A percentile compares a stretch with the other conserved stretches of the same genome.
Evolutionary conservation across 164 flowering plant species (phyloP).

Genomic region (Pachysandra terminalis): DNA sequence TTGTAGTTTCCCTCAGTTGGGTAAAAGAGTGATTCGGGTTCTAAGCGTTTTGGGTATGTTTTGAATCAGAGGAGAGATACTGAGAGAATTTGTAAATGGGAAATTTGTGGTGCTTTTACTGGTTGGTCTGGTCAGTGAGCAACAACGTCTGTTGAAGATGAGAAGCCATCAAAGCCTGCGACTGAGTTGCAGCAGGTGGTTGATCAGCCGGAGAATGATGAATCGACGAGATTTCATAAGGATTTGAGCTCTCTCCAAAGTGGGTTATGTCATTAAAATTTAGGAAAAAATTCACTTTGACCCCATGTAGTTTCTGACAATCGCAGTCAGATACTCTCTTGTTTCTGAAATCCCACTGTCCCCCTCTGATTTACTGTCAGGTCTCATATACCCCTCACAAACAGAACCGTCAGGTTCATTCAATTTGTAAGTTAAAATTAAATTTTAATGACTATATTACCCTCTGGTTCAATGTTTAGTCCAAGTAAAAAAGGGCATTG

Average conservation of each 20-base stretch:
- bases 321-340: too few relatives aligned
- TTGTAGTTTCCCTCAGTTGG: conserved; percentile 10
- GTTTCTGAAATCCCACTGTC: too few relatives aligned
- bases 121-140: conserved; percentile 14
- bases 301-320: too few relatives aligned
- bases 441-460: too few relatives aligned
- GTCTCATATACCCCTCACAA: too few relatives aligned
- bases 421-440: too few relatives aligned
- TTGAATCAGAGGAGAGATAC: conserved; percentile 8
- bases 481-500: too few relatives aligned
- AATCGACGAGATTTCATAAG: conserved; percentile 20
- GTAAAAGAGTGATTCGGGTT: conserved; percentile 16
- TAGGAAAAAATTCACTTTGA: too few relatives aligned
- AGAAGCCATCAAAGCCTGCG: conserved; percentile 11
- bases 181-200: conserved; percentile 14
- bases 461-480: too few relatives aligned
- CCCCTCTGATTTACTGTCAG: too few relatives aligned
- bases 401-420: too few relatives aligned
- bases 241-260: conserved; percentile 38
- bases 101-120: conserved; percentile 5
- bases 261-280: conserved; percentile 21
- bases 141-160: conserved; percentile 24
- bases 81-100: conserved; percentile 7
- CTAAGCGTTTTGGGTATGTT: conserved; percentile 8
- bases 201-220: conserved; percentile 12